Evolutionary conservation across 2,329 filamentous ascomycete species (phyloP).

Genomic region (Amphichorda felina): DNA sequence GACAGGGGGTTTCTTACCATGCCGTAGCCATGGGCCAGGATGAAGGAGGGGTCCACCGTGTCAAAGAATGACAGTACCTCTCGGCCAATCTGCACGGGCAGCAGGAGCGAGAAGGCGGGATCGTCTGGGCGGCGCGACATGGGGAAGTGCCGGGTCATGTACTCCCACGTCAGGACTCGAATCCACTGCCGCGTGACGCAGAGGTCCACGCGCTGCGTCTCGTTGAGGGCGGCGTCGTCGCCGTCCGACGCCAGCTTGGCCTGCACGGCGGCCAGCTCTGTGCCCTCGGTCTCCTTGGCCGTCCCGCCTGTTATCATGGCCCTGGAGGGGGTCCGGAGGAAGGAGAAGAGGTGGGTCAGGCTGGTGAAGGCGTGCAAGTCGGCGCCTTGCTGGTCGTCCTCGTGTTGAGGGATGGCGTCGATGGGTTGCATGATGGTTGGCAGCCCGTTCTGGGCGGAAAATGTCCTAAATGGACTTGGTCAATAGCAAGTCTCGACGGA

Average conservation of each 20-base stretch:
- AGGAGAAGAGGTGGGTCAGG: conserved; percentile 11
- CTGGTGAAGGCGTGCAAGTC: conserved; percentile 9
- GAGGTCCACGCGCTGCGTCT: conserved; percentile 12
- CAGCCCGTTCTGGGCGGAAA: conserved; percentile 11
- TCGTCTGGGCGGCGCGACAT: conserved; percentile 12
- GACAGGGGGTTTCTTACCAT: conserved; percentile 9
- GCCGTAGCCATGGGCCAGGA: conserved; percentile 13
- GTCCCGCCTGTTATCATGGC: neutral
- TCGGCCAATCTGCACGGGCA: conserved; percentile 13
- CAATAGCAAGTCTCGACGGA: neutral
- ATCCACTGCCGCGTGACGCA: conserved; percentile 16
- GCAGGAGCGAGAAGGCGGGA: conserved; percentile 12
- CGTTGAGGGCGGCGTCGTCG: conserved; percentile 7
- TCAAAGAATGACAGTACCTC: conserved; percentile 9
- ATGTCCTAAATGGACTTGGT: conserved; percentile 2
- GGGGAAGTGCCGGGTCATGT: conserved; percentile 12
- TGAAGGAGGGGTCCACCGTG: conserved; percentile 4
- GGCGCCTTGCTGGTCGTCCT: conserved; percentile 6
- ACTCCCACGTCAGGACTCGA: conserved; percentile 14
- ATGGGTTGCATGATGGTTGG: conserved; percentile 11
- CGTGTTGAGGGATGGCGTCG: conserved; percentile 8
- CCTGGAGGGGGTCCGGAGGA: conserved; percentile 6
- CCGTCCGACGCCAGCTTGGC: conserved; percentile 8
- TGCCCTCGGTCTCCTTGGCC: neutral
- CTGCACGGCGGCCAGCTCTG: conserved; percentile 8